Evolutionary conservation across 1,284 basidiomycete species (phyloP).

Genomic region (Pholiota adiposa): DNA sequence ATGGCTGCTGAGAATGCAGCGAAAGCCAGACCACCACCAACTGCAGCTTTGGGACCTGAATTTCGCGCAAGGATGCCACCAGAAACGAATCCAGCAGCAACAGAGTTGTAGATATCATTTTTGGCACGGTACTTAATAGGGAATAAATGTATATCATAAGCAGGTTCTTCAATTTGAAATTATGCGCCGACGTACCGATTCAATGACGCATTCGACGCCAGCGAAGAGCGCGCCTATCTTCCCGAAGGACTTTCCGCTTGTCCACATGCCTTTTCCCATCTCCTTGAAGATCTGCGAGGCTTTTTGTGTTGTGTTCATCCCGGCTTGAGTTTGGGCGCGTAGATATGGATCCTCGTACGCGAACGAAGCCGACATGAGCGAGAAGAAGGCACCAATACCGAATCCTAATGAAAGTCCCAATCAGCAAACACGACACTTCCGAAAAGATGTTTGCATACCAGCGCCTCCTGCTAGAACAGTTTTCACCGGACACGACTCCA

Average conservation of each 20-base stretch:
- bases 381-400: constrained; percentile 93
- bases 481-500: constrained; percentile 89
- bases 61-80: constrained; percentile 86
- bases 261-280: constrained; percentile 94
- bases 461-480: constrained; percentile 78
- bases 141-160: constrained; percentile 2
- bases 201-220: constrained; percentile 94
- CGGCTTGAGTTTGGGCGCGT: constrained; percentile 65
- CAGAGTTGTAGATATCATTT: constrained; percentile 89
- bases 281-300: constrained; percentile 90
- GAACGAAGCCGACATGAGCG: constrained; percentile 94
- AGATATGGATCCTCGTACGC: constrained; percentile 94
- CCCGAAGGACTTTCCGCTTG: constrained; percentile 89
- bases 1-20: constrained; percentile 91
- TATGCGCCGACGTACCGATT: constrained; percentile 74
- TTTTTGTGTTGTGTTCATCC: constrained; percentile 72
- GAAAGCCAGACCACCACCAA: constrained; percentile 87
- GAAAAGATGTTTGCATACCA: constrained; percentile 55
- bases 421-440: not conserved
- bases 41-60: constrained; percentile 80
- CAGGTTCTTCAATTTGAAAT: constrained; percentile 3
- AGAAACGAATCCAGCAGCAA: constrained; percentile 73
- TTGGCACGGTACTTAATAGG: constrained; percentile 89
- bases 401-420: constrained; percentile 60
- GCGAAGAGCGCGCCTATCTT: constrained; percentile 95